phyloP scores from a whole-genome alignment of 1,284 basidiomycete species.

The Rhizoctonia solani region DNA sequence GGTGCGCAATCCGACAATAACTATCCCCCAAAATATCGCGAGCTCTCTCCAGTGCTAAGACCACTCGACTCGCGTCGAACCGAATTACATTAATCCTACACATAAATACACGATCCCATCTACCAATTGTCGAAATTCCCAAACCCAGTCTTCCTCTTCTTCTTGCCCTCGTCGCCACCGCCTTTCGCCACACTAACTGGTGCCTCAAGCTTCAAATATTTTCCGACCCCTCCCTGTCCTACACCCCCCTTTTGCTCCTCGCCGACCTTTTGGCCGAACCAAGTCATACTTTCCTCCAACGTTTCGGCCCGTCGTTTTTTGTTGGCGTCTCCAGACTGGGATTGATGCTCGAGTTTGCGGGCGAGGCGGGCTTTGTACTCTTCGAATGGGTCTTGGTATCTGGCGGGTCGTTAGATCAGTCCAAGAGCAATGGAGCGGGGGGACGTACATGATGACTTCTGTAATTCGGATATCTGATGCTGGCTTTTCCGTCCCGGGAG shows the following conservation, averaged over 20 bases:
- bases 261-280: constrained; percentile 60
- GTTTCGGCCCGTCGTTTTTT: constrained; percentile 49
- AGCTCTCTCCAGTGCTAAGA: too few relatives aligned
- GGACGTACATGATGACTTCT: constrained; percentile 71
- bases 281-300: constrained; percentile 68
- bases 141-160: constrained; percentile 77
- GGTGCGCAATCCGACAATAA: not conserved
- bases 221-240: constrained; percentile 54
- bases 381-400: constrained; percentile 75
- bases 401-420: not conserved
- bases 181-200: constrained; percentile 4
- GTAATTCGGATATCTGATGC: constrained; percentile 79
- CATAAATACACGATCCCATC: constrained; percentile 36
- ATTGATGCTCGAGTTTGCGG: constrained; percentile 71
- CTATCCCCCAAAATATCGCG: too few relatives aligned
- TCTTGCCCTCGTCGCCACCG: constrained; percentile 54
- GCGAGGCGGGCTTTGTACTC: constrained; percentile 76
- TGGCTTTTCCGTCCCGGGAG: constrained; percentile 85
- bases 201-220: constrained; percentile 57
- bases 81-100: not conserved
- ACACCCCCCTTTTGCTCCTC: not conserved
- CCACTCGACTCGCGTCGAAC: too few relatives aligned
- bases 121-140: constrained; percentile 79
- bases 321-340: constrained; percentile 46
- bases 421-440: constrained; percentile 4